These are phyloP conservation scores for Fusarium mangiferae DNA, from an alignment of 2,329 filamentous ascomycete species.

Conservation along the genomic window DNA sequence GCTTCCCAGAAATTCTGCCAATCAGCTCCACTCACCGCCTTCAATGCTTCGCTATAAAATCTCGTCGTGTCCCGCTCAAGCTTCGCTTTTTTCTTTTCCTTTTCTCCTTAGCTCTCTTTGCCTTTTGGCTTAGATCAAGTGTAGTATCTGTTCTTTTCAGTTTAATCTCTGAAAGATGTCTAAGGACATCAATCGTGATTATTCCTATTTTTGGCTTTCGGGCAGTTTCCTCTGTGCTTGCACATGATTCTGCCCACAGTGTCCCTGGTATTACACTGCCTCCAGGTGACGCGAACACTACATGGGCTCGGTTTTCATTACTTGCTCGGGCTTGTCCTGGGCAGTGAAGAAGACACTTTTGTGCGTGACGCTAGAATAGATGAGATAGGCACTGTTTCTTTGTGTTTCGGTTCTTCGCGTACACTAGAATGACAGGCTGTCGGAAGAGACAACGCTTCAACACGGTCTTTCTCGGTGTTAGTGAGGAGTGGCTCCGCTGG, in stretches of 20 bases:
- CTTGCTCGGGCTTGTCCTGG: slow-evolving; percentile 46
- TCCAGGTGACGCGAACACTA: slow-evolving; percentile 53
- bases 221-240: slow-evolving; percentile 51
- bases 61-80: slow-evolving; percentile 1
- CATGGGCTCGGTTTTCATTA: slow-evolving; percentile 48
- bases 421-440: too few species aligned
- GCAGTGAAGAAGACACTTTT: slow-evolving; percentile 47
- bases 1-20: slow-evolving; percentile 42
- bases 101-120: slow-evolving; percentile 57
- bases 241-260: slow-evolving; percentile 50
- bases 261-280: slow-evolving; percentile 56
- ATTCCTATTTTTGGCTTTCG: slow-evolving; percentile 69
- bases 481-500: background rate
- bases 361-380: background rate
- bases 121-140: slow-evolving; percentile 87
- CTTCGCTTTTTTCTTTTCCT: slow-evolving; percentile 40
- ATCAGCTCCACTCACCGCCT: slow-evolving; percentile 42
- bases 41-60: slow-evolving; percentile 34
- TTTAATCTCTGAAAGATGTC: slow-evolving; percentile 92
- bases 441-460: too few species aligned
- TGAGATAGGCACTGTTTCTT: background rate
- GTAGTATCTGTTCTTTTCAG: slow-evolving; percentile 98
- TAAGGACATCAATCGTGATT: slow-evolving; percentile 80
- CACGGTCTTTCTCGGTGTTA: too few species aligned
- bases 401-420: background rate